These are phyloP conservation scores for Mycena polygramma DNA, from an alignment of 768 basidiomycete species.

Conservation along the genomic window DNA sequence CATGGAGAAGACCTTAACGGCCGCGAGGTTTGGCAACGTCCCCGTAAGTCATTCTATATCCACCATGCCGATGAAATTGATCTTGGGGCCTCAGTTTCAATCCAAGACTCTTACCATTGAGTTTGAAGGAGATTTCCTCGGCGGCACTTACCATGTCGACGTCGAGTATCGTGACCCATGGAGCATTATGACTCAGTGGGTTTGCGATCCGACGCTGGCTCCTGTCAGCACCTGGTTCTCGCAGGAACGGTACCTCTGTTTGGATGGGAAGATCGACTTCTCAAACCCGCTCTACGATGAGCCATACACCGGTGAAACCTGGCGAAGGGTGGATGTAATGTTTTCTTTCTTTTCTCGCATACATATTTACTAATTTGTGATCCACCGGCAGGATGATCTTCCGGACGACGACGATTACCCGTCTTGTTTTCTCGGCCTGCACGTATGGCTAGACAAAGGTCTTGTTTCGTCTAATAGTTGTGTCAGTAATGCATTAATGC, in stretches of 20 bases:
- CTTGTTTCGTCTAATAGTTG: conserved; percentile 30
- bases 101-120: too few species aligned
- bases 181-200: not conserved
- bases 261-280: not conserved
- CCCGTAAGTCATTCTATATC: too few species aligned
- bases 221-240: not conserved
- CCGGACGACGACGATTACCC: not conserved
- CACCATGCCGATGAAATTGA: too few species aligned
- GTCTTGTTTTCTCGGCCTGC: conserved; percentile 30
- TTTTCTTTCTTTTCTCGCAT: not conserved
- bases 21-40: too few species aligned
- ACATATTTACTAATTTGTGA: not conserved
- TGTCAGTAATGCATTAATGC: conserved; percentile 17
- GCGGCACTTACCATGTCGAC: too few species aligned
- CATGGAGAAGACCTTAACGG: too few species aligned
- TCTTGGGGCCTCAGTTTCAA: too few species aligned
- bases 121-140: too few species aligned
- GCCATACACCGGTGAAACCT: conserved; percentile 33
- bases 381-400: conserved; percentile 15
- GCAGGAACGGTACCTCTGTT: not conserved
- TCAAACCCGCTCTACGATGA: conserved; percentile 29
- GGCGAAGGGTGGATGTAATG: conserved; percentile 35
- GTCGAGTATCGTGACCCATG: not conserved
- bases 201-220: not conserved
- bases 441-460: conserved; percentile 41